phyloP scores from a whole-genome alignment of 2,329 filamentous ascomycete species.

The Exophiala mesophila region DNA sequence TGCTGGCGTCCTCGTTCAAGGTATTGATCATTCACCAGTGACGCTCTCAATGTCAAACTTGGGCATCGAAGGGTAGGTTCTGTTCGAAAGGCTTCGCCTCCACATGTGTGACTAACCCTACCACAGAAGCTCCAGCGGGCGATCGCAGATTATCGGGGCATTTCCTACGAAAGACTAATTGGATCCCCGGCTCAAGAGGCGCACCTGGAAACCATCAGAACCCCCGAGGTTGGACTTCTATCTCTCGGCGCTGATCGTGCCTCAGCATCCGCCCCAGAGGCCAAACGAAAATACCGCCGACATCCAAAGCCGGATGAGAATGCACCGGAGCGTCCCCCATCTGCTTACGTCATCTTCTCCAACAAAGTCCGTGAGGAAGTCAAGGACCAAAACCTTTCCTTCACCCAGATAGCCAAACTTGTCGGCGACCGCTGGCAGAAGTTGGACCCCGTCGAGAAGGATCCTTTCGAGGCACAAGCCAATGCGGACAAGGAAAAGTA shows the following conservation, averaged over 20 bases:
- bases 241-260: constrained; percentile 10
- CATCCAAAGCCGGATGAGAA: constrained; percentile 64
- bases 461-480: constrained; percentile 67
- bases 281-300: constrained; percentile 28
- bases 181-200: constrained; percentile 33
- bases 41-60: constrained; percentile 70
- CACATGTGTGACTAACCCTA: neutral
- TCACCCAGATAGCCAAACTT: constrained; percentile 77
- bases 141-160: constrained; percentile 68
- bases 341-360: constrained; percentile 80
- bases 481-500: constrained; percentile 71
- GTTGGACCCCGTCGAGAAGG: constrained; percentile 61
- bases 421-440: constrained; percentile 80
- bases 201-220: constrained; percentile 33
- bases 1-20: too few relatives aligned
- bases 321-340: constrained; percentile 73
- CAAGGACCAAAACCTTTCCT: constrained; percentile 70
- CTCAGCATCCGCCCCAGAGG: constrained; percentile 13
- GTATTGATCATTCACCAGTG: constrained; percentile 42
- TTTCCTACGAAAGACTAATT: constrained; percentile 46
- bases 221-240: constrained; percentile 32
- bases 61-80: constrained; percentile 69
- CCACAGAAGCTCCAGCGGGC: constrained; percentile 73
- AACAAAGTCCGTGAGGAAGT: constrained; percentile 71
- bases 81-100: too few relatives aligned